phyloP scores from a whole-genome alignment of 495 filamentous ascomycete genomes.

The Halenospora varia region DNA sequence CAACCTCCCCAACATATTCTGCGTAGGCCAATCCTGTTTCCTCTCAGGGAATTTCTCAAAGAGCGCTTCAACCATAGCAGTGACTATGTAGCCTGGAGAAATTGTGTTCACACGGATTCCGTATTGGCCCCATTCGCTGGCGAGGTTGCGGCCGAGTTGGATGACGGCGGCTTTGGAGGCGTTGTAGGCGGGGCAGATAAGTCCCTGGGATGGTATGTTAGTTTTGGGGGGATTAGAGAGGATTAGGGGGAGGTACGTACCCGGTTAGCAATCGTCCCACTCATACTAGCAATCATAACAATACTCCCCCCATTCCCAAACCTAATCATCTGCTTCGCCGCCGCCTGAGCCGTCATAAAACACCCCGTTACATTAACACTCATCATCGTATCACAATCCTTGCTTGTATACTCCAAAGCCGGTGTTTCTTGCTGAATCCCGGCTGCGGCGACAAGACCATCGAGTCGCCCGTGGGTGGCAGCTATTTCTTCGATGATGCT shows the following conservation, averaged over 20 bases:
- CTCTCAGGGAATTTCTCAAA: constrained; percentile 61
- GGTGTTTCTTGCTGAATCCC: constrained; percentile 72
- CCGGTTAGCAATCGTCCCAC: constrained; percentile 71
- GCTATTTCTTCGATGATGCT: constrained; percentile 64
- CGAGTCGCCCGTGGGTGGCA: constrained; percentile 64
- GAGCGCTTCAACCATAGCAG: constrained; percentile 66
- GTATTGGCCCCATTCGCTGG: constrained; percentile 78
- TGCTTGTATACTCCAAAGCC: constrained; percentile 63
- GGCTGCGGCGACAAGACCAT: constrained; percentile 79
- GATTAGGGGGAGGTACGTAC: constrained; percentile 33
- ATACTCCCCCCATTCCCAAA: constrained; percentile 56
- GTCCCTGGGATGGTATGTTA: constrained; percentile 41
- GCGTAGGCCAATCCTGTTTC: constrained; percentile 56
- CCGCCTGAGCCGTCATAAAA: constrained; percentile 75
- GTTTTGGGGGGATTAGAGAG: constrained; percentile 38
- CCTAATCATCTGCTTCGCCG: constrained; percentile 71
- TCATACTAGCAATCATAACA: constrained; percentile 75
- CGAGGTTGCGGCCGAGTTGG: constrained; percentile 83
- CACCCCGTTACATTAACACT: constrained; percentile 72
- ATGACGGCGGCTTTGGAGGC: constrained; percentile 84
- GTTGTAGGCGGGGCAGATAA: constrained; percentile 81
- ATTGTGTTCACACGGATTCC: constrained; percentile 94
- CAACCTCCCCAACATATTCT: constrained; percentile 63
- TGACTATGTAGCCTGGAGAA: constrained; percentile 91
- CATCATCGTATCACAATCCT: constrained; percentile 57